A percentile compares a stretch with the other conserved stretches of the same genome.
Evolutionary conservation across 371 early-diverging fungal genomes (phyloP).

Genomic region (Mucor sp.): DNA sequence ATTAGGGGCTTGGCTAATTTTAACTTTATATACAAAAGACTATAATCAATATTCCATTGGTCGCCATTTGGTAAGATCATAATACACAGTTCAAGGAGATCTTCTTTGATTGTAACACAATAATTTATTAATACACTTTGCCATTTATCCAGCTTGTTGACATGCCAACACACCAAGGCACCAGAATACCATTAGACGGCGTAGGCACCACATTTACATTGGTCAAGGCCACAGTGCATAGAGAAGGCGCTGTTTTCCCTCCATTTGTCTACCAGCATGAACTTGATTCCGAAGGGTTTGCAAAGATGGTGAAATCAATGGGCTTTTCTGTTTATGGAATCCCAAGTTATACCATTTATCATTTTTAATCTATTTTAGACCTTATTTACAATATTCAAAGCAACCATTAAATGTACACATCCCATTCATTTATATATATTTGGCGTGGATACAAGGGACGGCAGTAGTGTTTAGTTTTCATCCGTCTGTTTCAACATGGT

Average conservation of each 20-base stretch:
- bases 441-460: background rate
- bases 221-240: conserved; percentile 67
- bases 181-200: conserved; percentile 60
- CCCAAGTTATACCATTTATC: conserved; percentile 44
- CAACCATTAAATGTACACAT: background rate
- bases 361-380: conserved; percentile 2
- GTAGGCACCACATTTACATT: conserved; percentile 63
- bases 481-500: background rate
- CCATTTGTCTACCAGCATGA: conserved; percentile 61
- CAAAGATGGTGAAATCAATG: conserved; percentile 63
- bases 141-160: conserved; percentile 44
- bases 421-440: background rate
- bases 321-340: conserved; percentile 63
- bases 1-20: background rate
- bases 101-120: background rate
- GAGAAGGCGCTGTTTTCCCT: conserved; percentile 66
- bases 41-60: conserved; percentile 17
- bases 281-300: conserved; percentile 75
- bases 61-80: conserved; percentile 19
- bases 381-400: background rate
- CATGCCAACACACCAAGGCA: conserved; percentile 32
- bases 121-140: background rate
- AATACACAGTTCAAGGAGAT: background rate
- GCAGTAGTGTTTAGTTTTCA: no score
- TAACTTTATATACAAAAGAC: conserved; percentile 2